These are phyloP conservation scores for Diddensiella transvaalensis DNA, from an alignment of 805 yeast genomes.

Conservation along the genomic window DNA sequence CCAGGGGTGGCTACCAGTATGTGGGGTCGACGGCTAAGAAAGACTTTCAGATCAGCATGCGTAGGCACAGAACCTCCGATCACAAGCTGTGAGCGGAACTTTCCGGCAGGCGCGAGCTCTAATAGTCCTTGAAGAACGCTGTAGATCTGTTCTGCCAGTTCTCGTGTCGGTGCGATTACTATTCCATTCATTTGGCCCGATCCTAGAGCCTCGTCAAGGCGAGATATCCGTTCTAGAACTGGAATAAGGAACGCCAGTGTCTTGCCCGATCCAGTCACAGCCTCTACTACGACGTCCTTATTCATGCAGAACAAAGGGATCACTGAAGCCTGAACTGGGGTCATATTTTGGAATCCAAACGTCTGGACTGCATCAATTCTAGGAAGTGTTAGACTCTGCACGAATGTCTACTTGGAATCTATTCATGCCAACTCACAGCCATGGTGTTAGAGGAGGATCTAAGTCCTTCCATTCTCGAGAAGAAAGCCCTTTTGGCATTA, in stretches of 20 bases:
- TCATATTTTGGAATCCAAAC: slow-evolving; percentile 76
- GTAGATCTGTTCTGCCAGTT: slow-evolving; percentile 52
- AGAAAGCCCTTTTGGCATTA: slow-evolving; percentile 14
- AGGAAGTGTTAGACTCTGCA: not conserved
- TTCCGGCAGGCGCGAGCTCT: slow-evolving; percentile 47
- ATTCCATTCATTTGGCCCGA: slow-evolving; percentile 68
- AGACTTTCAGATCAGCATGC: slow-evolving; percentile 66
- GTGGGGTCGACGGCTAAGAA: slow-evolving; percentile 56
- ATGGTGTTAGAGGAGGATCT: slow-evolving; percentile 53
- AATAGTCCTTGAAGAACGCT: slow-evolving; percentile 60
- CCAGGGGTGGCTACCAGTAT: slow-evolving; percentile 93
- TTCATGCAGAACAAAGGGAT: slow-evolving; percentile 79
- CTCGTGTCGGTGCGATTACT: slow-evolving; percentile 67
- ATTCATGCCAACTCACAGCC: slow-evolving; percentile 44
- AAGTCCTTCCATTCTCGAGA: slow-evolving; percentile 63
- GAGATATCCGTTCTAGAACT: slow-evolving; percentile 58
- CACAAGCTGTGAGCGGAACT: slow-evolving; percentile 34
- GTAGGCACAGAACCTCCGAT: slow-evolving; percentile 39
- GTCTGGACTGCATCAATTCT: slow-evolving; percentile 59
- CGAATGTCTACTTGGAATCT: not conserved
- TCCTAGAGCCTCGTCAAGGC: slow-evolving; percentile 32
- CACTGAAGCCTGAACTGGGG: slow-evolving; percentile 95
- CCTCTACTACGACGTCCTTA: slow-evolving; percentile 95
- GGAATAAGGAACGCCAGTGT: slow-evolving; percentile 90
- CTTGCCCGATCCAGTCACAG: slow-evolving; percentile 98